Evolutionary conservation across 495 filamentous ascomycete species (phyloP), one percentile per base, ranked within the genome.

Genomic region (Diplogelasinospora grovesii): DNA sequence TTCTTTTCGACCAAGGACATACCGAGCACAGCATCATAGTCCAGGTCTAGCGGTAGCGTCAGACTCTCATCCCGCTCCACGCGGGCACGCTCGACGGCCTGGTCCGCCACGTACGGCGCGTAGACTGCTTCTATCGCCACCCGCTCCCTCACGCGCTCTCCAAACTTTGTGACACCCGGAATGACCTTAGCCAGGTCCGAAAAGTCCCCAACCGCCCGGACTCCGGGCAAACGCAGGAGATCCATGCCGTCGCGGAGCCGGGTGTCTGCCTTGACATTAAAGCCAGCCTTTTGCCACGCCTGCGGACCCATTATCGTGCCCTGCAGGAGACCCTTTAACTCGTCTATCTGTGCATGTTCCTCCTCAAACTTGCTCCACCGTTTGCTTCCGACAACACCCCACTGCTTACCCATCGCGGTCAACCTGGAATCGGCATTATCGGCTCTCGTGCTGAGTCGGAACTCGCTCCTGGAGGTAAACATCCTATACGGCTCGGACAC

Each of bases 401-500:
- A 85, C 0, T 68, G 65, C 36, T 83, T 78, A 10, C 88, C 92
- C 57, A 79, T 78, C 5, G 75, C 73, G 3, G 93, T 97, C 15
- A 98, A 77, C 6, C 92, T 82, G 3, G 81, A 54, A 63, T 98
- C 92, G 27, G 92, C 92, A 58, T 98, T 97, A 68, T 98, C 92
- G 35, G 89, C 77, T 38, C 92, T 81, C 7, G 86, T 78, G 22
- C 79, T 83, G 73, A 98, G 89, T 34, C 92, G 85, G 66, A 93
- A 98, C 61, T 98, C 92, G 65, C 81, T 89, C 41, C 92, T 82
- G 13, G 86, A 87, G 6, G 92, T 97, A 70, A 98, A 98, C 93
- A 98, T 97, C 45, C 92, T 80, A 65, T 98, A 98, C 0, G 92
- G 92, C 63, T 98, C 92, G 7, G 84, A 86, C 9, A 98, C 90